Evolutionary conservation across 208 protist genomes (phyloP), one percentile per base, ranked within the genome.

Genomic region (Leishmania arabica): DNA sequence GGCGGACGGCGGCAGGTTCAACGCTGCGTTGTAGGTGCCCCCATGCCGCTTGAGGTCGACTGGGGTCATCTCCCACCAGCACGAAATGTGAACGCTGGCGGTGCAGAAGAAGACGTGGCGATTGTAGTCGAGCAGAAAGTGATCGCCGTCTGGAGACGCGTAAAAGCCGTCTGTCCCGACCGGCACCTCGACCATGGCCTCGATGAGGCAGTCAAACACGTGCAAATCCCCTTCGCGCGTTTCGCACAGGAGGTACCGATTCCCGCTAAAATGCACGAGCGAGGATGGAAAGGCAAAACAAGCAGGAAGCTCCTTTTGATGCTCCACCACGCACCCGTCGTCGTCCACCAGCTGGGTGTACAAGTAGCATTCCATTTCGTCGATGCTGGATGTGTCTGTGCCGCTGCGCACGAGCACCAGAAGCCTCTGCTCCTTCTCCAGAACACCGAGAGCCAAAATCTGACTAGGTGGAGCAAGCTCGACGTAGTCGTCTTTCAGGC

Each of bases 191-290:
- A 95, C 70, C 74, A 85, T 84, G 24, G 83, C 64, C 71, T 91
- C 89, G 37, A 86, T 62, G 5, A 80, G 65, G 75, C 84, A 92
- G 78, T 93, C 90, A 79, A 93, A 93, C 19, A 92, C 85, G 53
- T 89, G 62, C n/a, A 90, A 62, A 13, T 83, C 82, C 40, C 85
- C 90, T 68, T 92, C 88, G 45, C 81, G 75, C 17, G 81, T 90
- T 49, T 78, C 90, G 82, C 90, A 91, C 19, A 85, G 49, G 45
- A 95, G 86, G 78, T 90, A 94, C 17, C 87, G 90, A 58, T 87
- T 79, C 8, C 92, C 90, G 47, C 88, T 77, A 77, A 95, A 93
- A 1, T 72, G 73, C 5, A 91, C 79, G 15, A 85, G 77, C 24
- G 90, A 93, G 17, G 86, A 85, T 9, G 80, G 58, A 4, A 68